Percentiles rank a stretch among this genome's conserved stretches.
phyloP scores from a whole-genome alignment of 2,329 filamentous ascomycete species.

The Colletotrichum sp. region DNA sequence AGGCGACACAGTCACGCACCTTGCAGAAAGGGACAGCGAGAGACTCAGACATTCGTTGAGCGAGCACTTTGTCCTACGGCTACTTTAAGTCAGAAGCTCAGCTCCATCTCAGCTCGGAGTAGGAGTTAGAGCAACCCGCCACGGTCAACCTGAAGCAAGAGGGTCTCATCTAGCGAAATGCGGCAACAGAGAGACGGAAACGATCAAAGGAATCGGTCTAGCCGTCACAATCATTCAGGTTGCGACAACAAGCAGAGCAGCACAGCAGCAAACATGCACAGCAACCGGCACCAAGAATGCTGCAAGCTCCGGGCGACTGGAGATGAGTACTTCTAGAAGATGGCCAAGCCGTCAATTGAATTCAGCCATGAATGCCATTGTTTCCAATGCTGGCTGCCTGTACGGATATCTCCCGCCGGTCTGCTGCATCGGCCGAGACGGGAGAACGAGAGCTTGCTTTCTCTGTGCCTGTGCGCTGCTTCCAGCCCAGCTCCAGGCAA shows the following conservation, averaged over 20 bases:
- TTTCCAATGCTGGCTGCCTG: neutral
- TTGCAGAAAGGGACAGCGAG: neutral
- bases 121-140: neutral
- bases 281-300: constrained; percentile 1
- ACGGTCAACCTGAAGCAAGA: neutral
- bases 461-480: neutral
- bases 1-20: neutral
- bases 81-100: neutral
- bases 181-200: neutral
- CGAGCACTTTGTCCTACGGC: neutral
- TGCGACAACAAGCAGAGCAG: neutral
- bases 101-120: neutral
- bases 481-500: neutral
- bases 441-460: neutral
- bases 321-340: neutral
- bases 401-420: neutral
- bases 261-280: neutral
- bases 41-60: neutral
- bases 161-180: neutral
- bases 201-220: neutral
- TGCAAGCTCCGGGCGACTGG: constrained; percentile 4
- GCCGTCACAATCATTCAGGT: neutral
- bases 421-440: neutral
- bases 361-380: neutral
- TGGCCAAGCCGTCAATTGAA: neutral